Base-by-base conservation (phyloP, 2,329 filamentous ascomycete species). In the Penicillium palitans region DNA sequence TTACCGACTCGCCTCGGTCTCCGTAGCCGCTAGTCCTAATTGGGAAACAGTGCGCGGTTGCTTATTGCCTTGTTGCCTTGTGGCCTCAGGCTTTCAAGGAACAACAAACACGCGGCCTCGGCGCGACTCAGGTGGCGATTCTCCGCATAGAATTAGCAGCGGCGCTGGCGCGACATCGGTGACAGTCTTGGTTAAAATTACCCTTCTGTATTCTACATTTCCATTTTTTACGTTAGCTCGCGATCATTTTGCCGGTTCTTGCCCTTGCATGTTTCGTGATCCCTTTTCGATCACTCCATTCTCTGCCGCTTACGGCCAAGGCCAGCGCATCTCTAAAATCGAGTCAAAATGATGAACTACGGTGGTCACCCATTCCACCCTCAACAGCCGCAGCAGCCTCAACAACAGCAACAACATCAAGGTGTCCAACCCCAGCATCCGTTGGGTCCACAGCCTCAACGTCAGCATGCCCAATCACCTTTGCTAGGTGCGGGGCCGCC, bases 271-370 rank as follows among this genome's bases (percentile, higher is more conserved):
- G 64, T 49, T 50, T 63, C 37, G 56, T 52, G 55, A 33, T 33
- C 31, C 31, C 31, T 33, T 33, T 33, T 33, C 12, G 31, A 61
- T 47, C 35, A 52, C 40, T 59, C 42, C 54, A 59, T 60, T 45
- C 31, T 57, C 52, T 58, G 47, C 60, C 61, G 63, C 62, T 64
- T 55, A 59, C 57, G 57, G 57, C 55, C 29, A 49, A 60, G 60
- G 41, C 51, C 55, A 47, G 37, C 57, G 54, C 51, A 47, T 42
- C 50, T 57, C 52, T 37, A 66, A 54, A 56, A 45, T 58, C 37
- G 25, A 46, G 21, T 41, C 55, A 73, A 68, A 50, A 74, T 74
- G 72, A 74, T 74, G 71, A 69, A 68, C 52, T 74, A 72, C 65
- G 69, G 69, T 52, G 69, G 70, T 55, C 69, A 70, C 54, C 61